Base-by-base conservation (phyloP, 2,329 filamentous ascomycete genomes). In the Alternaria viburni region DNA sequence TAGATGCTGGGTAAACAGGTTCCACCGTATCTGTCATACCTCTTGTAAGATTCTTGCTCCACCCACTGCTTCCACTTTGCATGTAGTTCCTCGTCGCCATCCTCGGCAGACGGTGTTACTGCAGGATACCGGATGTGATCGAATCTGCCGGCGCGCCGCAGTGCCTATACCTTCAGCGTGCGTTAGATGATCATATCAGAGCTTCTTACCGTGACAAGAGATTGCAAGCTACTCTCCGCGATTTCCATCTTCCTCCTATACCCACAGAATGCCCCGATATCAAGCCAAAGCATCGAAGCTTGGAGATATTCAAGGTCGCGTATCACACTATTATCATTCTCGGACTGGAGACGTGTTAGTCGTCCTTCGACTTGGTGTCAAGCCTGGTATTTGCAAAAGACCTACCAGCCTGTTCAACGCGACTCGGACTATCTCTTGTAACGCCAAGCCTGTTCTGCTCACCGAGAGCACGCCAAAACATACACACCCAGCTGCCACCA, bases 41-140 rank as follows among this genome's bases (percentile, higher is more conserved):
- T 41, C 23, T 91, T 91, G 81, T 88, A 90, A 6, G 87, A 88
- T 72, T 92, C 89, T 55, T 85, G 81, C 56, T 87, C 84, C 19
- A 86, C 83, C 89, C 89, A 92, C 19, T 77, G 76, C 61, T 79
- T 83, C 90, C 90, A 92, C 69, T 91, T 91, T 11, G 82, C 78
- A 61, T 90, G 83, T 0, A 92, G 78, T 5, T 80, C 78, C 19
- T 87, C 80, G 1, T 4, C 81, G 78, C 19, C 56, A 21, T 50
- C 32, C 10, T 51, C 32, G 3, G 46, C 6, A 28, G 32, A 23
- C 1, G 46, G 46, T 15, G 25, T 21, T 9, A 50, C 36, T 9
- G 19, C 25, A 10, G 57, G 41, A 54, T 52, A 54, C 15, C 36
- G 57, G 17, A 84, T 83, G 25, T 85, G 80, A 60, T 87, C 85